Conservation (phyloP, 1,284 basidiomycete species). For the Ganoderma leucocontextum region DNA sequence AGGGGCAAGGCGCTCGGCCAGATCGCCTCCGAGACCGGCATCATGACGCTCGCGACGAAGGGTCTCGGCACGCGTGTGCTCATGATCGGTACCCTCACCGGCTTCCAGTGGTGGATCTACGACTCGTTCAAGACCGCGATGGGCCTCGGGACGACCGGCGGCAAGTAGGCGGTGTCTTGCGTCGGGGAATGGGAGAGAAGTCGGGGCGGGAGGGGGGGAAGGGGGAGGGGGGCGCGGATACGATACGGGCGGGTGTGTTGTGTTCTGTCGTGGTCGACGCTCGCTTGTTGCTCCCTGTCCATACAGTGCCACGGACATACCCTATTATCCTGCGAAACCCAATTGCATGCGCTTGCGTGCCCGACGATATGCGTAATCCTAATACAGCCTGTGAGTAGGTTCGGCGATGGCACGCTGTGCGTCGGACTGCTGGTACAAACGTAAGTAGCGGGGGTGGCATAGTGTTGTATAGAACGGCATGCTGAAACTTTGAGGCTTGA, state of each 20-base stretch:
- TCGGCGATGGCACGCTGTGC: too few relatives aligned
- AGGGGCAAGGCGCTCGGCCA: slow-evolving; percentile 75
- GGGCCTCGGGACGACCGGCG: slow-evolving; percentile 86
- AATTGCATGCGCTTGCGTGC: neutral
- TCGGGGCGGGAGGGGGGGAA: neutral
- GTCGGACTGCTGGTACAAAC: too few relatives aligned
- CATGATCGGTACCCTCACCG: slow-evolving; percentile 84
- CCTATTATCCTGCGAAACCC: neutral
- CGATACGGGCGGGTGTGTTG: neutral
- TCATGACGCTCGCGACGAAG: slow-evolving; percentile 71
- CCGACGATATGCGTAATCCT: neutral
- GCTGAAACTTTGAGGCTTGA: too few relatives aligned
- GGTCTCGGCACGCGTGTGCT: slow-evolving; percentile 83
- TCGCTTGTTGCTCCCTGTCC: slow-evolving; percentile 16
- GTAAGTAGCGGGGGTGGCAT: too few relatives aligned
- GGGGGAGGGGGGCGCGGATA: neutral
- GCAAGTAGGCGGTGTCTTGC: slow-evolving; percentile 61
- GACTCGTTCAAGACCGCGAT: slow-evolving; percentile 82
- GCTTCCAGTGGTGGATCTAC: slow-evolving; percentile 93
- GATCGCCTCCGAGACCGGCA: slow-evolving; percentile 75
- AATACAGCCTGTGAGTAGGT: too few relatives aligned
- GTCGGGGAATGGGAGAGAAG: neutral
- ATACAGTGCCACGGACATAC: slow-evolving; percentile 28
- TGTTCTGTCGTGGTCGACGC: slow-evolving; percentile 17
- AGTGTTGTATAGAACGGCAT: too few relatives aligned